A percentile compares a stretch with the other conserved stretches of the same genome.
Evolutionary conservation across 306 rosid genomes (phyloP).

Genomic region (Fagus sylvatica): DNA sequence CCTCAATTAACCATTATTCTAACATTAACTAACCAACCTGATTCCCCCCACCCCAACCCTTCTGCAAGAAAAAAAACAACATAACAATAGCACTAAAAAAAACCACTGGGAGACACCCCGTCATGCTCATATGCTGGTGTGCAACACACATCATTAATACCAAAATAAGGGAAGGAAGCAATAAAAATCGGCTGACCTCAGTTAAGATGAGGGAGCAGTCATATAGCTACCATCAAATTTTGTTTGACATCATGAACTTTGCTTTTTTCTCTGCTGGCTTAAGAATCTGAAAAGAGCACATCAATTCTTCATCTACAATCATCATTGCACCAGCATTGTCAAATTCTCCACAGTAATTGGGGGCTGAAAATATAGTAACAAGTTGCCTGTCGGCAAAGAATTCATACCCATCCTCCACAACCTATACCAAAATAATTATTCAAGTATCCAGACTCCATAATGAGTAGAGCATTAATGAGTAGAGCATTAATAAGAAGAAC

Average conservation of each 20-base stretch:
- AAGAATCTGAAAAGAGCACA: conserved; percentile 95
- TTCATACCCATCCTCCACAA: conserved; percentile 94
- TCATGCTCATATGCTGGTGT: background rate
- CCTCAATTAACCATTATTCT: no score
- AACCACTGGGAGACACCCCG: conserved; percentile 10
- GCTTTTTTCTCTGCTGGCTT: conserved; percentile 81
- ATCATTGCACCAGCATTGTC: conserved; percentile 98
- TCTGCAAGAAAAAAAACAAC: background rate
- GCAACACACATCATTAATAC: background rate
- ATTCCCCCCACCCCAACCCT: background rate
- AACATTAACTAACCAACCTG: background rate
- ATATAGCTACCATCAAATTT: conserved; percentile 46
- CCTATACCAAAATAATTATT: conserved; percentile 44
- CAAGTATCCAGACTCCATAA: conserved; percentile 30
- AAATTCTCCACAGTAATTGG: conserved; percentile 88
- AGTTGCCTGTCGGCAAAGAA: conserved; percentile 90
- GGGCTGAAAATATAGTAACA: conserved; percentile 89
- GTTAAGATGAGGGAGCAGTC: conserved; percentile 26
- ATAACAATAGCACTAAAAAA: background rate
- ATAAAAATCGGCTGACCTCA: conserved; percentile 47
- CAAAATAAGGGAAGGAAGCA: conserved; percentile 20
- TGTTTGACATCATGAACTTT: conserved; percentile 54
- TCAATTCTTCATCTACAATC: conserved; percentile 83
- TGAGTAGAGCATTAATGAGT: background rate
- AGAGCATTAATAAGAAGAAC: conserved; percentile 6